A percentile compares a stretch with the other conserved stretches of the same genome.
Evolutionary conservation across 176 grass and related monocot genomes (phyloP).

Genomic region (Saccharum officinarum): DNA sequence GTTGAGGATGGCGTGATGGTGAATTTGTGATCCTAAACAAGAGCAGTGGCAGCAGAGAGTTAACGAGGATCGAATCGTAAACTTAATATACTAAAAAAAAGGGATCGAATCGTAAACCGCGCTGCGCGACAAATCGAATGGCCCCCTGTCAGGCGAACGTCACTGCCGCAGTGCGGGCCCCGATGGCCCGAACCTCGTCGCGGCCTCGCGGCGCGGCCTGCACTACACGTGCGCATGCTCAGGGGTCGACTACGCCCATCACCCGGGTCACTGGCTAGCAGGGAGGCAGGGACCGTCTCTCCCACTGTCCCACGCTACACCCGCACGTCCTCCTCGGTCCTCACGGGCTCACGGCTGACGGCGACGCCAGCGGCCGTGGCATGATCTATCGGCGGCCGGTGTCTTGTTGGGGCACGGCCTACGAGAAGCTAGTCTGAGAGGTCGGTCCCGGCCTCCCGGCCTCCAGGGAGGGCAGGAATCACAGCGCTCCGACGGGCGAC

Average conservation of each 20-base stretch:
- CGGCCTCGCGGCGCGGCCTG: too few species aligned
- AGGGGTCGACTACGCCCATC: too few species aligned
- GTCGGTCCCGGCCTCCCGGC: neutral
- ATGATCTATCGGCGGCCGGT: neutral
- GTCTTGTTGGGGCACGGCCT: neutral
- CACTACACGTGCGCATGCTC: constrained; percentile 23
- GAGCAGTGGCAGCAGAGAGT: too few species aligned
- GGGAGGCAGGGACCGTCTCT: neutral
- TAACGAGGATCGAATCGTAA: too few species aligned
- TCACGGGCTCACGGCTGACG: neutral
- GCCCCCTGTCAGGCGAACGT: neutral
- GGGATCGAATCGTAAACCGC: neutral
- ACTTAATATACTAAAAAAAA: too few species aligned
- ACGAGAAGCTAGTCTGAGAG: neutral
- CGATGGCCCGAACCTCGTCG: neutral
- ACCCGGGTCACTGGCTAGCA: neutral
- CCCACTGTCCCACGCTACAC: too few species aligned
- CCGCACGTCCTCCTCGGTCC: neutral
- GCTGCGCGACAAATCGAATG: neutral
- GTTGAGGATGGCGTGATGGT: too few species aligned
- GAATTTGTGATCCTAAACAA: too few species aligned
- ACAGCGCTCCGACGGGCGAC: too few species aligned
- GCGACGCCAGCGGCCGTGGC: neutral
- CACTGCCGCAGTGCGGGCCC: neutral
- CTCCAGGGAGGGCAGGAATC: too few species aligned